Percentiles rank a stretch among this genome's conserved stretches.
Conservation (phyloP, 2,329 filamentous ascomycete species). For the Fusarium sp. region DNA sequence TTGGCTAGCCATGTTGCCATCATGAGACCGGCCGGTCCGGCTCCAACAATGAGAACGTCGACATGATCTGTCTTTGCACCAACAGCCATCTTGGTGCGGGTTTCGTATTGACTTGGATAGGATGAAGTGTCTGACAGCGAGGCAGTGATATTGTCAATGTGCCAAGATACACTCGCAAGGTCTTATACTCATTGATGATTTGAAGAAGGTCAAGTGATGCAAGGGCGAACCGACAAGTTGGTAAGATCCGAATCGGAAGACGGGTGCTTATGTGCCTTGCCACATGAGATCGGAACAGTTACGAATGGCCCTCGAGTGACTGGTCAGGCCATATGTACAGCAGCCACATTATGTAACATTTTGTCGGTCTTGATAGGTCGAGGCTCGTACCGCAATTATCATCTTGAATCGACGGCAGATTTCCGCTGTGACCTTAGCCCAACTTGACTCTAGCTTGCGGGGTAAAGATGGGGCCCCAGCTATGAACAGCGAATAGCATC, state of each 20-base stretch:
- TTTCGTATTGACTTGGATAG: fast-evolving
- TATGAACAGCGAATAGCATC: not conserved
- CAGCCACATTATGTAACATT: not conserved
- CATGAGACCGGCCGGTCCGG: not conserved
- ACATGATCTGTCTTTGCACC: not conserved
- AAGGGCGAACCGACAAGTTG: not conserved
- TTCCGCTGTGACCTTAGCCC: not conserved
- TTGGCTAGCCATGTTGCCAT: conserved; percentile 6
- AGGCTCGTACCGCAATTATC: not conserved
- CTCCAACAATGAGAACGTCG: conserved; percentile 1
- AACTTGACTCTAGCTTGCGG: not conserved
- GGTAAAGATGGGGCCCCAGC: not conserved
- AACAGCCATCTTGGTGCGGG: not conserved
- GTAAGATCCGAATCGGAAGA: not conserved
- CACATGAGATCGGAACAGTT: not conserved
- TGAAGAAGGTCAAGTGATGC: not conserved
- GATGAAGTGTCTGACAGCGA: not conserved
- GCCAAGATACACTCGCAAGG: not conserved
- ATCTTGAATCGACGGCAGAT: not conserved
- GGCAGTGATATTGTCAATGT: not conserved
- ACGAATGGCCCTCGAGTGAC: not conserved
- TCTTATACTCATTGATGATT: not conserved
- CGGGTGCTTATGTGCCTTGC: not conserved
- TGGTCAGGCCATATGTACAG: not conserved
- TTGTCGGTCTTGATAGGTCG: not conserved